phyloP scores from a whole-genome alignment of 495 filamentous ascomycete species.

The Daldinia grandis region DNA sequence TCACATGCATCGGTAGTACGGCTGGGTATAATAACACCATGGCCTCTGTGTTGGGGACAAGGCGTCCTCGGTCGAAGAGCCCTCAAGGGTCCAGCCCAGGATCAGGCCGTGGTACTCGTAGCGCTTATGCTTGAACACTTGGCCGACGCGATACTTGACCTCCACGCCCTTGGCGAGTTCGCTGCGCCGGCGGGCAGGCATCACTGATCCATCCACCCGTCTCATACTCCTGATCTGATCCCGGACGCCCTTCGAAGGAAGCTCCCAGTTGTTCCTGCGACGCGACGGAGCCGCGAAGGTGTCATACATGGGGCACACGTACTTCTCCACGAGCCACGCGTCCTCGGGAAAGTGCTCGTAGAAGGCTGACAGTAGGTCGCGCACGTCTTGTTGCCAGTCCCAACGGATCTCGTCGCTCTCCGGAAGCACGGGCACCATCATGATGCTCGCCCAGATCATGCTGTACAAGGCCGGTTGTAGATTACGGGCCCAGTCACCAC shows the following conservation, averaged over 20 bases:
- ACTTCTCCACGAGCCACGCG: slow-evolving; percentile 68
- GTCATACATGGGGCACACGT: slow-evolving; percentile 68
- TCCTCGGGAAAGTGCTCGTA: slow-evolving; percentile 76
- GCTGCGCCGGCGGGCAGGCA: slow-evolving; percentile 39
- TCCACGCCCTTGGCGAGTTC: slow-evolving; percentile 41
- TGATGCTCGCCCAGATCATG: slow-evolving; percentile 76
- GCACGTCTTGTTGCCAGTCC: slow-evolving; percentile 59
- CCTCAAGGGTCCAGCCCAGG: slow-evolving; percentile 79
- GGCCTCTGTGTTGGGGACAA: slow-evolving; percentile 22
- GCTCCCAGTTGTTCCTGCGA: slow-evolving; percentile 38
- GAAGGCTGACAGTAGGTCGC: slow-evolving; percentile 70
- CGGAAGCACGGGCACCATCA: slow-evolving; percentile 61
- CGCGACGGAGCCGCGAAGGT: slow-evolving; percentile 40
- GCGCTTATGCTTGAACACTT: slow-evolving; percentile 82
- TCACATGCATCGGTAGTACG: slow-evolving; percentile 49
- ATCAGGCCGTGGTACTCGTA: slow-evolving; percentile 84
- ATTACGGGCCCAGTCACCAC: slow-evolving; percentile 56
- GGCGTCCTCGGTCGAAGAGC: slow-evolving; percentile 38
- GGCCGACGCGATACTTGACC: slow-evolving; percentile 73
- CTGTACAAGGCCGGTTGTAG: slow-evolving; percentile 76
- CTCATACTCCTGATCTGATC: slow-evolving; percentile 46
- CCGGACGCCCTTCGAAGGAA: slow-evolving; percentile 46
- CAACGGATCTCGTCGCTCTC: slow-evolving; percentile 47
- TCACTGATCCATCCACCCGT: slow-evolving; percentile 31
- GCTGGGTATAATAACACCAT: slow-evolving; percentile 40